These are phyloP conservation scores for Exophiala sideris DNA, from an alignment of 2,329 filamentous ascomycete species.

Conservation along the genomic window DNA sequence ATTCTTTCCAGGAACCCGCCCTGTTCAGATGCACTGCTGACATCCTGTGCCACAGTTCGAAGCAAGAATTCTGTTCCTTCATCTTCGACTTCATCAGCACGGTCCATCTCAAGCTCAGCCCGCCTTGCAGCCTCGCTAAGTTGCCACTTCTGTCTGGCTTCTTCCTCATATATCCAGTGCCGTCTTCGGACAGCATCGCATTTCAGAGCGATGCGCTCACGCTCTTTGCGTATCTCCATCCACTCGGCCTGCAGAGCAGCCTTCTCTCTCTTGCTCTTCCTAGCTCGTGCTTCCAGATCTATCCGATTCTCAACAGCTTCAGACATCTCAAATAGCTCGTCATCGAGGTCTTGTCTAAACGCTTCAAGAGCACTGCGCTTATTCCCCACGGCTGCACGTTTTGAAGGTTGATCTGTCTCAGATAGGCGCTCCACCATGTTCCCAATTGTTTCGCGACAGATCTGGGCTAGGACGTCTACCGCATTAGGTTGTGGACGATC, in stretches of 20 bases:
- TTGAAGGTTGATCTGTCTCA: slow-evolving; percentile 32
- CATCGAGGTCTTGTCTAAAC: slow-evolving; percentile 48
- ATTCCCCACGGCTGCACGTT: slow-evolving; percentile 34
- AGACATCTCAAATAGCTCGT: slow-evolving; percentile 50
- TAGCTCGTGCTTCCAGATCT: slow-evolving; percentile 44
- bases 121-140: slow-evolving; percentile 35
- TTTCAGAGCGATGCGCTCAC: slow-evolving; percentile 48
- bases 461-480: slow-evolving; percentile 51
- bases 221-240: slow-evolving; percentile 46
- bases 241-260: slow-evolving; percentile 46
- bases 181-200: slow-evolving; percentile 48
- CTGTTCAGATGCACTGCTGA: slow-evolving; percentile 39
- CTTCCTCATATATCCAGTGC: slow-evolving; percentile 40
- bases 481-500: slow-evolving; percentile 47
- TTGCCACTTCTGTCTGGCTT: slow-evolving; percentile 28
- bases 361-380: slow-evolving; percentile 48
- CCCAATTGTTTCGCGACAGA: slow-evolving; percentile 50
- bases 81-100: slow-evolving; percentile 31
- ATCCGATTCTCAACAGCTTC: slow-evolving; percentile 52
- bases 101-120: slow-evolving; percentile 41
- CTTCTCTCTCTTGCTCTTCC: slow-evolving; percentile 45
- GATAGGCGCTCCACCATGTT: slow-evolving; percentile 44
- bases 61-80: slow-evolving; percentile 43
- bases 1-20: slow-evolving; percentile 43
- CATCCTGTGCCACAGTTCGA: slow-evolving; percentile 39